These are phyloP conservation scores for Botrytis galanthina DNA, from an alignment of 2,329 filamentous ascomycete species.

Conservation along the genomic window DNA sequence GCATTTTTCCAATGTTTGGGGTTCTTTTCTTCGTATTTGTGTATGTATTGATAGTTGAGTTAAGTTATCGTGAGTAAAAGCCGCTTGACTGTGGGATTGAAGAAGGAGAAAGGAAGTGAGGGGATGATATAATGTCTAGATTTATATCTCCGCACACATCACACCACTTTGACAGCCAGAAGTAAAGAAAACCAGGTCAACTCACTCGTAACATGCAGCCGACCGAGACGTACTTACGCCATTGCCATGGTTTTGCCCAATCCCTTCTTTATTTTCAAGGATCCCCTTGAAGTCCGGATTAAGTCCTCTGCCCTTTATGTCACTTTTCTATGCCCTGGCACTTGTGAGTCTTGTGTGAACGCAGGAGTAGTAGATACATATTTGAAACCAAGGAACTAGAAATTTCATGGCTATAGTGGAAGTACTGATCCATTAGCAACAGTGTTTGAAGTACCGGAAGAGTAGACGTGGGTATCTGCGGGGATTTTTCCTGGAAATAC, in stretches of 20 bases:
- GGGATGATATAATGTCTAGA: neutral
- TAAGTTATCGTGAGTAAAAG: neutral
- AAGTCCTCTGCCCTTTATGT: neutral
- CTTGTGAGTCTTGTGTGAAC: neutral
- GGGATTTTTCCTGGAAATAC: neutral
- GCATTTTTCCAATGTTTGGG: neutral
- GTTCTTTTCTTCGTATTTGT: neutral
- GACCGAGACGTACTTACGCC: neutral
- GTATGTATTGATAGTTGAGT: neutral
- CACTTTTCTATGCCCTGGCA: neutral
- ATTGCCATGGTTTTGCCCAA: neutral
- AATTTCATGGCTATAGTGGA: neutral
- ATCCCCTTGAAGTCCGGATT: neutral
- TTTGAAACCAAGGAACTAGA: neutral
- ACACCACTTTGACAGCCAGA: neutral
- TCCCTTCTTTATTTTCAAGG: neutral
- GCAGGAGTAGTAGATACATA: neutral
- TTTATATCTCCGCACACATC: slow-evolving; percentile 1
- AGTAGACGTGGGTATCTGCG: neutral
- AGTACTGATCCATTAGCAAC: neutral
- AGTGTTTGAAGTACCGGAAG: neutral
- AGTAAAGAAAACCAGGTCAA: neutral
- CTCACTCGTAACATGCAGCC: neutral
- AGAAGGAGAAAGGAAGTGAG: neutral
- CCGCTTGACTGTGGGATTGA: neutral